These are phyloP conservation scores for Tremella mesenterica DNA, from an alignment of 768 basidiomycete genomes.

Conservation along the genomic window DNA sequence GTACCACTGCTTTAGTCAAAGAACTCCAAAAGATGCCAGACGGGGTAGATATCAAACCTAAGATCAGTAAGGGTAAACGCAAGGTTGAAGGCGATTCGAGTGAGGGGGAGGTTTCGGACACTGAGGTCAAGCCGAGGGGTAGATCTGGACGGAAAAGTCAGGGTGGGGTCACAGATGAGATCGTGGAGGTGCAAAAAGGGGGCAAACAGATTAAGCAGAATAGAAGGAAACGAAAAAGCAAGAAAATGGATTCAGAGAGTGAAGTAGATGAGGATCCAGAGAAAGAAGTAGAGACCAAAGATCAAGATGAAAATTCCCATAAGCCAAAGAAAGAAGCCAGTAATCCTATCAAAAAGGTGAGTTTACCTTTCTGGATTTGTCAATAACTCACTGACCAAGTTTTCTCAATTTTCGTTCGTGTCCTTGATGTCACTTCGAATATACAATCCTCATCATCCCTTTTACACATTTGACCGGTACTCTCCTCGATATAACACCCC, in stretches of 20 bases:
- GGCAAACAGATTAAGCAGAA: conserved; percentile 19
- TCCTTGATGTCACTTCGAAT: background rate
- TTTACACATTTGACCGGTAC: background rate
- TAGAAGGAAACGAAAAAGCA: no score
- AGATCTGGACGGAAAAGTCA: background rate
- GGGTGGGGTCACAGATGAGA: background rate
- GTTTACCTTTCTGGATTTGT: background rate
- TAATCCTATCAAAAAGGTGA: conserved; percentile 6
- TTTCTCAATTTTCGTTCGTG: background rate
- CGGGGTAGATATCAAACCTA: conserved; percentile 39
- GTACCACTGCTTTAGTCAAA: conserved; percentile 63
- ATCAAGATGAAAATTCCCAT: background rate
- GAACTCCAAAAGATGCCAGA: conserved; percentile 53
- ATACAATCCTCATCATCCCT: background rate
- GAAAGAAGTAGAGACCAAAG: background rate
- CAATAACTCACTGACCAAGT: background rate
- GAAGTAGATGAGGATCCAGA: background rate
- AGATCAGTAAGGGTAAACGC: conserved; percentile 31
- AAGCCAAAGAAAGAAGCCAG: background rate
- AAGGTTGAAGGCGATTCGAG: conserved; percentile 11
- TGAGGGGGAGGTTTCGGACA: conserved; percentile 6
- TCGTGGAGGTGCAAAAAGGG: conserved; percentile 1
- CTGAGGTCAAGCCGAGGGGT: background rate
- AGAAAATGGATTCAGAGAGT: conserved; percentile 8
- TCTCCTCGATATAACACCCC: background rate